These are phyloP conservation scores for Cutaneotrichosporon sp. DNA, from an alignment of 1,284 basidiomycete genomes.

Conservation along the genomic window DNA sequence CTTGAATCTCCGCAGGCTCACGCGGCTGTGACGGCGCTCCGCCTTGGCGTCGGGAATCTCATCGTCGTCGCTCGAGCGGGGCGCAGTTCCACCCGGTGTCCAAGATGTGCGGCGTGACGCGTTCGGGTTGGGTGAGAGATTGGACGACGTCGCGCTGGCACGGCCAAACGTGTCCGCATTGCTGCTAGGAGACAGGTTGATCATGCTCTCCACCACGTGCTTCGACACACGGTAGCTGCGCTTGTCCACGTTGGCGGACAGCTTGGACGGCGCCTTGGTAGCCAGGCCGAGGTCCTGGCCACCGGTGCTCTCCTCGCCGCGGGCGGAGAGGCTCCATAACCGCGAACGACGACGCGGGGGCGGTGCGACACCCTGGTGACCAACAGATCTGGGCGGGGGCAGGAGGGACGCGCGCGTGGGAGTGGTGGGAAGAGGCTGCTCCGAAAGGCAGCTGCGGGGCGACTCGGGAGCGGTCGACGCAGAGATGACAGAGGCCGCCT, in stretches of 20 bases:
- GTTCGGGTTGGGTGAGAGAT: neutral
- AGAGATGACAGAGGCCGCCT: neutral
- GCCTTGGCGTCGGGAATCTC: slow-evolving; percentile 2
- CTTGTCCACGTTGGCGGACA: slow-evolving; percentile 9
- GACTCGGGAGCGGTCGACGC: slow-evolving; percentile 9
- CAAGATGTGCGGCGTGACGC: slow-evolving; percentile 16
- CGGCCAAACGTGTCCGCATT: neutral
- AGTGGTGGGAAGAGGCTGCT: slow-evolving; percentile 13
- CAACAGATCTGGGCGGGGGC: slow-evolving; percentile 10
- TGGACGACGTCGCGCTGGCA: neutral
- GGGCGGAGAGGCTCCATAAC: slow-evolving; percentile 10
- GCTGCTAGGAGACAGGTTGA: slow-evolving; percentile 16
- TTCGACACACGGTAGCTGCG: slow-evolving; percentile 15
- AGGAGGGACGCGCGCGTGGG: slow-evolving; percentile 8
- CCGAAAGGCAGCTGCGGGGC: slow-evolving; percentile 21
- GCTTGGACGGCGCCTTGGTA: neutral
- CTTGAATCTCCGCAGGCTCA: slow-evolving; percentile 18
- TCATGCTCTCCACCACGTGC: slow-evolving; percentile 21
- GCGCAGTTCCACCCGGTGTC: slow-evolving; percentile 4
- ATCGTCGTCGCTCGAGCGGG: slow-evolving; percentile 10
- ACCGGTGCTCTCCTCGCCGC: neutral
- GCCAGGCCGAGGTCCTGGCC: neutral
- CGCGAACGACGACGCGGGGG: slow-evolving; percentile 11
- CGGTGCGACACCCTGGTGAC: neutral
- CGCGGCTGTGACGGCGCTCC: slow-evolving; percentile 16